Evolutionary conservation across 805 yeast species (phyloP), one percentile per base, ranked within the genome.

Genomic region (Lipomyces yamadae): DNA sequence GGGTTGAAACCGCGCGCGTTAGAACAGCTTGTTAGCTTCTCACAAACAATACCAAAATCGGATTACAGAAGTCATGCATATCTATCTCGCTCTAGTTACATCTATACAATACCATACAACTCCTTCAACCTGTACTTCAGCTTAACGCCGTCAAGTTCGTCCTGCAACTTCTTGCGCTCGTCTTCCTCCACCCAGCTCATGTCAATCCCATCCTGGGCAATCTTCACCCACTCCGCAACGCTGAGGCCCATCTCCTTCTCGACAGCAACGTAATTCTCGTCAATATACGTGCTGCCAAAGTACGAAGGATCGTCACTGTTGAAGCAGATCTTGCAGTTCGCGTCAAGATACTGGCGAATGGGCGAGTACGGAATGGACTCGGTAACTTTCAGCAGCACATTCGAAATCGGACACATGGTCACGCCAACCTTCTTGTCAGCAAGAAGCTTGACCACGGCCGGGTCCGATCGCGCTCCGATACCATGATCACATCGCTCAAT

Each of bases 231-330:
- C 56, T 86, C 84, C 15, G 82, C 78, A 64, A 83, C 74, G 57
- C 83, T 79, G 78, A 91, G 87, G 4, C 87, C 86, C 77, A 90
- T 90, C 70, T 83, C 81, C 62, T 84, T 81, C 69, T 89, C 90
- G 35, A 89, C 90, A 48, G 83, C 84, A 37, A 84, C 74, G 76
- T 90, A 90, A 77, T 90, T 90, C 74, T 90, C 94, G 70, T 90
- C 79, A 70, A 90, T 86, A 77, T 89, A 90, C n/a, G 92, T 94
- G 65, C 71, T 67, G 58, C 94, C 94, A 75, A 90, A 90, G 76
- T 90, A 90, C 2, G 95, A 90, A 52, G 92, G 92, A 75, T 88
- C 92, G 75, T 88, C 92, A 2, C 90, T 86, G 77, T 91, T 91
- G 76, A 90, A 81, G 55, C 92, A 87, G 76, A 91, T 88, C 34